Base-by-base conservation (phyloP, 495 filamentous ascomycete species). In the Neurospora tetraspora region DNA sequence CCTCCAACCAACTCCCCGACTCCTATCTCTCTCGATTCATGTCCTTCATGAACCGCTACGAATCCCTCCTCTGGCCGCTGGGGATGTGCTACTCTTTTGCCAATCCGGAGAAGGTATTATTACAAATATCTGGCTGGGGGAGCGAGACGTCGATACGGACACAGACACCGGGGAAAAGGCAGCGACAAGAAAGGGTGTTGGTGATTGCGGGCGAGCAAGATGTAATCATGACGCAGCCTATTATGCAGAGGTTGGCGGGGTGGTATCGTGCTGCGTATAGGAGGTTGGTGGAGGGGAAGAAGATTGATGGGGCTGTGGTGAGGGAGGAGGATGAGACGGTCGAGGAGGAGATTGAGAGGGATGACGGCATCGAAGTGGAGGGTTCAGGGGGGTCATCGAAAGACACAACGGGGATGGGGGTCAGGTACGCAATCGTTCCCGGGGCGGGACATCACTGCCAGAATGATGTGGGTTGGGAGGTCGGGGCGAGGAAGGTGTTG, bases 241-340 rank as follows among this genome's bases (percentile, higher is more conserved):
- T 78, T 40, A 76, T 73, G 76, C 69, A 76, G 68, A 72, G 83
- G 80, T 43, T 82, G 73, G 77, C 85, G 74, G 78, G 81, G 80
- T 84, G 89, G 95, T 79, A 80, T 45, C 74, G 78, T 1, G 23
- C 38, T 9, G 75, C 73, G 0, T 76, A 68, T 31, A 23, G 6
- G 31, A 42, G 39, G 10, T 84, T 98, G 91, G 59, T 93, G 90
- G 36, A 92, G 90, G 86, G 94, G 91, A 77, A 97, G 81, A 76
- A 97, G 80, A 80, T 97, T 89, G 78, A 98, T 78, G 76, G 91
- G 91, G 59, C 5, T 0, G 5, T 96, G 75, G 80, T 95, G 90
- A 0, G 89, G 85, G 39, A 92, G 89, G 53, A 76, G 11, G n/a
- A 59, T 34, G 16, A 39, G 7, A 76, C 73, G 31, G 77, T 79